Conservation (phyloP, 2,329 filamentous ascomycete genomes). For the Alternaria sp. region DNA sequence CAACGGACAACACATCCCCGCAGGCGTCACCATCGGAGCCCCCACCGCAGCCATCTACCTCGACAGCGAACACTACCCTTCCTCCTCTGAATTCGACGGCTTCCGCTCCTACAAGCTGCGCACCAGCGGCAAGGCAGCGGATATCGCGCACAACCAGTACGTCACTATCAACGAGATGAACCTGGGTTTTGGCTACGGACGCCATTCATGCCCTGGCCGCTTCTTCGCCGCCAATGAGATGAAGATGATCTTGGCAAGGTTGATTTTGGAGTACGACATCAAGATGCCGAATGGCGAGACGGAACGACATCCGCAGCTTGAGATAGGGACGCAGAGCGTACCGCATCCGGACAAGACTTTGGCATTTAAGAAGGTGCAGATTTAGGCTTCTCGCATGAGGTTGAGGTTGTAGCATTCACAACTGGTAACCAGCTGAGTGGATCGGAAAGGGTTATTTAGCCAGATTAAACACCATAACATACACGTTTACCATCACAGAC, state of each 20-base stretch:
- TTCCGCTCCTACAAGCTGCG: conserved; percentile 45
- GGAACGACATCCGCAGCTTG: conserved; percentile 29
- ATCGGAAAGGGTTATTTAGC: not conserved
- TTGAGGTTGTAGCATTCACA: not conserved
- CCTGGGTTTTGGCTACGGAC: conserved; percentile 43
- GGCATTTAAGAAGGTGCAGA: conserved; percentile 29
- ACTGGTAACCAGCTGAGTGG: not conserved
- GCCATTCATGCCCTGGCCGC: conserved; percentile 46
- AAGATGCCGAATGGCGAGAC: conserved; percentile 30
- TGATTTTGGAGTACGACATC: conserved; percentile 43
- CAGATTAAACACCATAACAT: too few species aligned
- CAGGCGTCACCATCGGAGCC: conserved; percentile 47
- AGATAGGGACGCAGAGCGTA: conserved; percentile 19
- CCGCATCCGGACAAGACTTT: conserved; percentile 30
- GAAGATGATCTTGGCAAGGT: conserved; percentile 44
- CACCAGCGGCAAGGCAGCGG: conserved; percentile 27
- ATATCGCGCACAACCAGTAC: conserved; percentile 46
- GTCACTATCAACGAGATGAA: conserved; percentile 40
- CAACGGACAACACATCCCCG: conserved; percentile 60
- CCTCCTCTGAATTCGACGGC: conserved; percentile 42
- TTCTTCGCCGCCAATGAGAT: conserved; percentile 49
- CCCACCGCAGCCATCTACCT: conserved; percentile 40
- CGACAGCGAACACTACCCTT: conserved; percentile 36
- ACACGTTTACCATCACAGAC: too few species aligned
- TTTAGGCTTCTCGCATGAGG: not conserved